A percentile compares a stretch with the other conserved stretches of the same genome.
These are phyloP conservation scores for Ophiocordyceps australis DNA, from an alignment of 2,329 filamentous ascomycete genomes.

Conservation along the genomic window DNA sequence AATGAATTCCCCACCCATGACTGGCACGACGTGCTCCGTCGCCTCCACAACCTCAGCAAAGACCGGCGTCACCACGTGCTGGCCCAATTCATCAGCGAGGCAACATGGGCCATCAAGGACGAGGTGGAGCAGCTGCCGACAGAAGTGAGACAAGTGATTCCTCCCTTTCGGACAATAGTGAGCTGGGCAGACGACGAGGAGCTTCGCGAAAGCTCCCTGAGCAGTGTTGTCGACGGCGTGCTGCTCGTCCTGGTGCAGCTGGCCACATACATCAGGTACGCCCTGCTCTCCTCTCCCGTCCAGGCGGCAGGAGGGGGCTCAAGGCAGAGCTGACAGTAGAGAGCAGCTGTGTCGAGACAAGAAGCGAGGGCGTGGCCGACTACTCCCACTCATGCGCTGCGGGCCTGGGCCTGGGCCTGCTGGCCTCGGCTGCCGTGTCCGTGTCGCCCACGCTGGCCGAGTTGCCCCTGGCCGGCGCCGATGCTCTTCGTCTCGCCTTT, in stretches of 20 bases:
- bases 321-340: neutral
- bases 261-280: neutral
- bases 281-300: neutral
- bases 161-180: neutral
- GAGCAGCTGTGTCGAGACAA: neutral
- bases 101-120: neutral
- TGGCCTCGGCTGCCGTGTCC: neutral
- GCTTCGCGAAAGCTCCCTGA: neutral
- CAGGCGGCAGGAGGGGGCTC: neutral
- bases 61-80: neutral
- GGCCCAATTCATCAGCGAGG: neutral
- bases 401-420: neutral
- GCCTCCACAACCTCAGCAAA: conserved; percentile 1
- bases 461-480: neutral
- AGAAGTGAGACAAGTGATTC: neutral
- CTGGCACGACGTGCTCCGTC: neutral
- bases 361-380: neutral
- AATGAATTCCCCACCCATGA: conserved; percentile 1
- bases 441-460: neutral
- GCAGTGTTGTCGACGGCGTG: neutral
- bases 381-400: no score
- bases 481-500: neutral
- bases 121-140: conserved; percentile 1
- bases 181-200: neutral
- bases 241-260: neutral